These are phyloP conservation scores for Cardamine occulta DNA, from an alignment of 345 rosid species.

Conservation along the genomic window DNA sequence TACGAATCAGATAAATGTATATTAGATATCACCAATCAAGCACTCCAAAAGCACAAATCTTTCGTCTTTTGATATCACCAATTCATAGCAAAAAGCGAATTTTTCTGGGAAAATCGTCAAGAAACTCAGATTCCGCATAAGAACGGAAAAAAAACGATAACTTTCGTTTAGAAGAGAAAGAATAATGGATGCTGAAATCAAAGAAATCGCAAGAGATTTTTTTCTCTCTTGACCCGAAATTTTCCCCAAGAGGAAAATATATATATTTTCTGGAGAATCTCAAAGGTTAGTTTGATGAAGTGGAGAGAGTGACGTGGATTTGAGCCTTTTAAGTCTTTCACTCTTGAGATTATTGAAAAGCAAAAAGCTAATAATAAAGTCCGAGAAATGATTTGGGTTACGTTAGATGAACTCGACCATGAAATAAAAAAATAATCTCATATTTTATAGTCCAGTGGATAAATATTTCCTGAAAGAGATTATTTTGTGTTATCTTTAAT, in stretches of 20 bases:
- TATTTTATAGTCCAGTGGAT: neutral
- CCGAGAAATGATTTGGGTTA: conserved; percentile 1
- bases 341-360: conserved; percentile 15
- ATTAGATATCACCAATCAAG: neutral
- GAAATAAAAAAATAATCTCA: neutral
- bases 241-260: neutral
- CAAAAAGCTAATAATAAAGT: conserved; percentile 15
- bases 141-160: neutral
- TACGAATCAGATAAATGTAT: neutral
- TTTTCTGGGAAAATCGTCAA: conserved; percentile 6
- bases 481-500: too few relatives aligned
- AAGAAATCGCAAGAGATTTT: neutral
- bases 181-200: neutral
- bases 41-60: neutral
- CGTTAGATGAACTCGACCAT: conserved; percentile 18
- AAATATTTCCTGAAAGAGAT: neutral
- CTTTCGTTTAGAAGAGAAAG: neutral
- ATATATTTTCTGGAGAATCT: conserved; percentile 13
- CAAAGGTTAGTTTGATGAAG: conserved; percentile 21
- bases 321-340: conserved; percentile 8
- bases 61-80: neutral
- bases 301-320: conserved; percentile 1
- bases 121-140: conserved; percentile 2
- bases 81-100: neutral
- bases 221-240: too few relatives aligned